These are phyloP conservation scores for Suillus subluteus DNA, from an alignment of 768 basidiomycete species.

Conservation along the genomic window DNA sequence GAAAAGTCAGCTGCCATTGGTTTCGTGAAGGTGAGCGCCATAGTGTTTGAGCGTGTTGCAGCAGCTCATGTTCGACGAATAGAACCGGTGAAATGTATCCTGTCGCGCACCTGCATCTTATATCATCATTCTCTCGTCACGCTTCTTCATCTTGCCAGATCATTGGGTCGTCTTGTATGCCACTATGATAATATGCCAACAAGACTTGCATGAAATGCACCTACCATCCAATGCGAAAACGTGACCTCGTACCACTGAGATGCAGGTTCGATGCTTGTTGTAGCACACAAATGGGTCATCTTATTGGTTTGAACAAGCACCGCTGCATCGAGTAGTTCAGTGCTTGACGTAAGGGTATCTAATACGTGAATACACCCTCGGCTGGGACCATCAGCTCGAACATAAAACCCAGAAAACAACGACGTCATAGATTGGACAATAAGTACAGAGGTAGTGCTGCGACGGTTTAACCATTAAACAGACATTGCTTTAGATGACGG, in stretches of 20 bases:
- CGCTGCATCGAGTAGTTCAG: neutral
- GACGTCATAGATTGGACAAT: slow-evolving; percentile 41
- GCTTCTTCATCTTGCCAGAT: slow-evolving; percentile 1
- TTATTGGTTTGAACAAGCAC: neutral
- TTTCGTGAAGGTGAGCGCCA: slow-evolving; percentile 80
- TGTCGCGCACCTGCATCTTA: slow-evolving; percentile 14
- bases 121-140: slow-evolving; percentile 12
- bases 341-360: neutral
- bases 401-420: slow-evolving; percentile 29
- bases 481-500: slow-evolving; percentile 45
- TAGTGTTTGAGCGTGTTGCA: neutral
- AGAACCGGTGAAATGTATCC: slow-evolving; percentile 49
- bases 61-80: slow-evolving; percentile 8
- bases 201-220: slow-evolving; percentile 12
- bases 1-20: slow-evolving; percentile 94
- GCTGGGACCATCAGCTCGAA: neutral
- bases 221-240: neutral
- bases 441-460: slow-evolving; percentile 44
- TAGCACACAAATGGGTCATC: neutral
- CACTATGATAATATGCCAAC: slow-evolving; percentile 25
- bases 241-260: neutral
- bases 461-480: slow-evolving; percentile 41
- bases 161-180: slow-evolving; percentile 21
- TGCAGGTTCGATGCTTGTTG: neutral
- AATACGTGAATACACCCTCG: neutral